phyloP scores from a whole-genome alignment of 1,284 basidiomycete species.

The Termitomyces sp. region DNA sequence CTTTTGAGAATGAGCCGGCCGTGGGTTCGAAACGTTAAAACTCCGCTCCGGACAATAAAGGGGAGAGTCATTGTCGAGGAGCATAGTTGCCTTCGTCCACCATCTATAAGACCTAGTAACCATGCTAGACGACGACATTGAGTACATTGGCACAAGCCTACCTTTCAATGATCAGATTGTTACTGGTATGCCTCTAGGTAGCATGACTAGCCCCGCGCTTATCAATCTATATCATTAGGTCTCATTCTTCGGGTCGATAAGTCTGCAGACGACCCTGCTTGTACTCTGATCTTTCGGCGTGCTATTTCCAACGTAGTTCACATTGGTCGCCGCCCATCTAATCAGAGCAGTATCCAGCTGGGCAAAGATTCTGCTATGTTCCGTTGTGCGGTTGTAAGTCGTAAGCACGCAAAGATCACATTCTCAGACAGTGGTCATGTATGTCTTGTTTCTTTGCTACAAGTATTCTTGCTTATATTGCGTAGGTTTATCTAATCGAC shows the following conservation, averaged over 20 bases:
- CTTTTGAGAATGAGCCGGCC: conserved; percentile 8
- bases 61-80: conserved; percentile 9
- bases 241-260: conserved; percentile 44
- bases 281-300: conserved; percentile 39
- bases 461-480: conserved; percentile 14
- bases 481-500: conserved; percentile 53
- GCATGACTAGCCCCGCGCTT: conserved; percentile 15
- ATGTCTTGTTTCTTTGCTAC: conserved; percentile 21
- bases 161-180: conserved; percentile 16
- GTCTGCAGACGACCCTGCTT: conserved; percentile 29
- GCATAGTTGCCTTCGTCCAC: not conserved
- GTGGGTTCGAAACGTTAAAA: conserved; percentile 1
- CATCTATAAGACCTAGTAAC: conserved; percentile 1
- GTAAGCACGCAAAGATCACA: conserved; percentile 59
- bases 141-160: conserved; percentile 20
- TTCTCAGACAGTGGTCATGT: conserved; percentile 58
- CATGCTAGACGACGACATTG: conserved; percentile 24
- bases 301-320: conserved; percentile 39
- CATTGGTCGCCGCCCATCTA: conserved; percentile 49
- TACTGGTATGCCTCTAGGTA: conserved; percentile 27
- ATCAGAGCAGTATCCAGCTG: conserved; percentile 28
- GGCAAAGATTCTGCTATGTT: conserved; percentile 42
- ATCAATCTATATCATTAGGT: conserved; percentile 29
- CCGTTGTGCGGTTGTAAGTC: conserved; percentile 60
- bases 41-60: conserved; percentile 19